Percentiles rank a stretch among this genome's conserved stretches.
Conservation (phyloP, 306 rosid genomes). For the Heteromeles arbutifolia region DNA sequence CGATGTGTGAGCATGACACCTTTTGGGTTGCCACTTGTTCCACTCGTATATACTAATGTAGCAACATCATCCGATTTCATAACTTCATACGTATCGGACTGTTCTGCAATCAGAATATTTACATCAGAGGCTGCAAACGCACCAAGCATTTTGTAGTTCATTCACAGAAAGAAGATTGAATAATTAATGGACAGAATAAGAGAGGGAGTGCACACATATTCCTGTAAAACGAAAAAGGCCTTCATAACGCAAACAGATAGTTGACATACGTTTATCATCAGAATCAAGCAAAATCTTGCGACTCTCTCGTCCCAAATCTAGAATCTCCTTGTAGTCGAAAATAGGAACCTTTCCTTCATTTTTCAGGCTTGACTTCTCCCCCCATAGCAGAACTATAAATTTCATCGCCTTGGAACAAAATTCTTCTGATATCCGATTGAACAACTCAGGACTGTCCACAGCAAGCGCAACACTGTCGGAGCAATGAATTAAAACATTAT, state of each 20-base stretch:
- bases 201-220: not conserved
- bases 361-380: constrained; percentile 61
- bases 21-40: constrained; percentile 90
- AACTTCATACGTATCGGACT: constrained; percentile 42
- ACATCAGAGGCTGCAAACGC: not conserved
- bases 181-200: too few species aligned
- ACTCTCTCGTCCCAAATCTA: constrained; percentile 57
- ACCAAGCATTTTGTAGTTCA: not conserved
- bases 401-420: constrained; percentile 55
- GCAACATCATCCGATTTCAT: constrained; percentile 74
- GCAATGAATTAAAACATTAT: constrained; percentile 14
- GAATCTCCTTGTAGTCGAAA: constrained; percentile 51
- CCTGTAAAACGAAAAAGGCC: constrained; percentile 16
- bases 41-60: constrained; percentile 85
- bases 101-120: constrained; percentile 36
- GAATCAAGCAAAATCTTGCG: constrained; percentile 42
- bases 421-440: constrained; percentile 53
- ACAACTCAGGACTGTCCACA: constrained; percentile 74
- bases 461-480: constrained; percentile 71
- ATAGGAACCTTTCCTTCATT: constrained; percentile 42
- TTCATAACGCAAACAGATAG: not conserved
- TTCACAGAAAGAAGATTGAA: too few species aligned
- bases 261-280: constrained; percentile 15
- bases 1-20: constrained; percentile 87
- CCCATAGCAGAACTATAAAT: constrained; percentile 86